Base-by-base conservation (phyloP, 345 rosid genomes). In the Triadica sebifera region DNA sequence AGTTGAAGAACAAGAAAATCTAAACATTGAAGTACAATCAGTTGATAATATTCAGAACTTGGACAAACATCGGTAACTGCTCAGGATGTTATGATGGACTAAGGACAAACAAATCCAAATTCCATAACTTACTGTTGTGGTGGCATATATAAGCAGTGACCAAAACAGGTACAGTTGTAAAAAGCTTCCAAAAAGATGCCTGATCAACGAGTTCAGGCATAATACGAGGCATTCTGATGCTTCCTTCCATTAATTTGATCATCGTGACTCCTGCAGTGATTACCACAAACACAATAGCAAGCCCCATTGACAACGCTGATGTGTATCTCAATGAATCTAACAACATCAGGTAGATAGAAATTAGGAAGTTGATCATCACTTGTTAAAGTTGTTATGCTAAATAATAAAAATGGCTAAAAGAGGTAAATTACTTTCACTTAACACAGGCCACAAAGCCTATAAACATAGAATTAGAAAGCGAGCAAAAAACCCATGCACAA, bases 81-180 rank as follows among this genome's bases (percentile, higher is more conserved):
- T 70, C 11, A 62, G 53, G 60, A 47, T 11, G 38, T 13, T 24
- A 51, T 17, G 12, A 17, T 13, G 77, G 55, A 15, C 20, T 17
- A 62, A 51, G 16, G 24, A 67, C 52, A 6, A 5, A 20, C 9
- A 59, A 67, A 49, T 67, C 47, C 11, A 43, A 8, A 72, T 59
- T 67, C 29, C 49, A 19, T 38, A 56, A 83, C 89, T 69, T 76
- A 88, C 92, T 67, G 41, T 86, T 90, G 65, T 88, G 90, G 80
- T 90, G 94, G 78, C 94, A 90, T 72, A 88, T 85, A 75, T 78
- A 90, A 67, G 92, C 89, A 52, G 94, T 88, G 75, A 90, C 92
- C 15, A 90, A 5, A 46, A 88, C 77, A 51, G 92, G 92, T 29
- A 86, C 77, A 16, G 89, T 76, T 12, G 91, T 90, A 69, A 86